These are phyloP conservation scores for Fraxinus platypoda DNA, from an alignment of 305 asterid species.

Conservation along the genomic window DNA sequence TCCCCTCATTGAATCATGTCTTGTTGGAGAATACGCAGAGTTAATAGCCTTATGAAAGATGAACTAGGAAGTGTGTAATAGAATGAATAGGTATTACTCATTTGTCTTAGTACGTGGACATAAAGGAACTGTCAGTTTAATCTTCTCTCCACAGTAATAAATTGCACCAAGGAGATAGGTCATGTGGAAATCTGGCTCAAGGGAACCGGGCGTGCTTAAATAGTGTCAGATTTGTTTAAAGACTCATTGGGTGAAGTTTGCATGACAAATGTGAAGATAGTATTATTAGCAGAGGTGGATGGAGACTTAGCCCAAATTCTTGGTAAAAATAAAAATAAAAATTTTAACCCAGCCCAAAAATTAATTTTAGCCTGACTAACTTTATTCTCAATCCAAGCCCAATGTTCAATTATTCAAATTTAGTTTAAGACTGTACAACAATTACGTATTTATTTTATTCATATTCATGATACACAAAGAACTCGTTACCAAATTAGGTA, in stretches of 20 bases:
- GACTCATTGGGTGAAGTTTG: background rate
- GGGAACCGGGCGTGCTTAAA: background rate
- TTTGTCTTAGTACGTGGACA: conserved; percentile 2
- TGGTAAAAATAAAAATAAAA: too few species aligned
- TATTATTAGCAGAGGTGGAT: too few species aligned
- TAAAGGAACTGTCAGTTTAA: background rate
- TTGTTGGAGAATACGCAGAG: background rate
- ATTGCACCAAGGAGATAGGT: background rate
- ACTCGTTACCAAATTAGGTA: too few species aligned
- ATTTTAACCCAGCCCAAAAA: too few species aligned
- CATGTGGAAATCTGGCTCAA: background rate
- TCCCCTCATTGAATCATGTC: conserved; percentile 5
- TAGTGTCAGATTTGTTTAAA: background rate
- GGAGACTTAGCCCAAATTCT: too few species aligned
- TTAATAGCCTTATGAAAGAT: background rate
- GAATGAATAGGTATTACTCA: background rate
- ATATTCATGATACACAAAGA: too few species aligned
- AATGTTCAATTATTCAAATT: too few species aligned
- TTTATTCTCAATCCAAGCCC: too few species aligned
- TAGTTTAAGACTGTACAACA: too few species aligned
- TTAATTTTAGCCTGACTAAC: too few species aligned
- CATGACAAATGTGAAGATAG: background rate
- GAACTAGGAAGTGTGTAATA: background rate
- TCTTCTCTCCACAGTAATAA: conserved; percentile 2
- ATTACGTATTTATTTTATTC: too few species aligned